phyloP scores from a whole-genome alignment of 495 filamentous ascomycete genomes.

The Aspergillus ostianus region DNA sequence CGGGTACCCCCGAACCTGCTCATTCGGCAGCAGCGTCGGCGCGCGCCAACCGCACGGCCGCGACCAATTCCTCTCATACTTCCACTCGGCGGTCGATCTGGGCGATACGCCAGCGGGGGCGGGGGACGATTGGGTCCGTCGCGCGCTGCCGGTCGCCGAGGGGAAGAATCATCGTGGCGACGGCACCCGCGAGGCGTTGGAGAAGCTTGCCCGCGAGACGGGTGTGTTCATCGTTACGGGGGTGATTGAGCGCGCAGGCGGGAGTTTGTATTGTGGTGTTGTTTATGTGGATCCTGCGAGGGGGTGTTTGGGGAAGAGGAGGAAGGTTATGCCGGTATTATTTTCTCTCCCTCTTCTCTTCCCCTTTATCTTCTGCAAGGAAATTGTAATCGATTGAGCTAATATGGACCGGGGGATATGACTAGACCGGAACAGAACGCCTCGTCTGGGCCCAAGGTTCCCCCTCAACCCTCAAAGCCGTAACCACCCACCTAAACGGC shows the following conservation, averaged over 20 bases:
- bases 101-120: conserved; percentile 80
- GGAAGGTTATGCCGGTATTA: conserved; percentile 87
- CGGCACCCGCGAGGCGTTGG: conserved; percentile 79
- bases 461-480: conserved; percentile 72
- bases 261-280: conserved; percentile 80
- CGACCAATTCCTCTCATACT: conserved; percentile 83
- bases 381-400: too few species aligned
- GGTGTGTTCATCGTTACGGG: conserved; percentile 79
- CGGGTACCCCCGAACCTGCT: conserved; percentile 83
- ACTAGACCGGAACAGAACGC: conserved; percentile 72
- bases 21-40: conserved; percentile 75
- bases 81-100: conserved; percentile 73
- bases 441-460: conserved; percentile 90
- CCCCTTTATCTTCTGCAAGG: too few species aligned
- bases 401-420: background rate
- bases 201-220: conserved; percentile 68
- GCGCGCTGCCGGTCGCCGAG: conserved; percentile 53
- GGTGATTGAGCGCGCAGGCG: conserved; percentile 74
- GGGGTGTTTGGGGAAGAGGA: conserved; percentile 78
- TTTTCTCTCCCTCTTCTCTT: background rate
- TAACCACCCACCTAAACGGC: conserved; percentile 76
- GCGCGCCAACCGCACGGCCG: conserved; percentile 64
- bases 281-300: conserved; percentile 75
- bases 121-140: conserved; percentile 68
- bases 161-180: conserved; percentile 63